Evolutionary conservation across 345 rosid genomes (phyloP).

Genomic region (Garcia nutans): DNA sequence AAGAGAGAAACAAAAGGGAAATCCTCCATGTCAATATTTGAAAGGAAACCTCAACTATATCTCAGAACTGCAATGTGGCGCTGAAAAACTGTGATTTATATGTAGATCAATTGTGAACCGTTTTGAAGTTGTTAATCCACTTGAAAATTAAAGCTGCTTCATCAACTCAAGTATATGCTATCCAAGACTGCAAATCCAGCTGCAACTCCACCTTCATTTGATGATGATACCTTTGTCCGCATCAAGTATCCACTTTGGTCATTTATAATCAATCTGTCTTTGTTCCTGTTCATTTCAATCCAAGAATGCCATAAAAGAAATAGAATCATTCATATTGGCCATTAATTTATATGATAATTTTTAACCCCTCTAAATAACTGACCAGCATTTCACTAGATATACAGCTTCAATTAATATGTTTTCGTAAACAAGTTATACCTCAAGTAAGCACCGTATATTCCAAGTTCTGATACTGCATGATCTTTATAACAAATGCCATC

Average conservation of each 20-base stretch:
- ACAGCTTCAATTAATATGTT: neutral
- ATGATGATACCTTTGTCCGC: constrained; percentile 84
- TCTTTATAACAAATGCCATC: constrained; percentile 72
- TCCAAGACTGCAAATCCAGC: constrained; percentile 95
- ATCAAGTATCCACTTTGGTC: constrained; percentile 80
- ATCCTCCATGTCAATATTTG: constrained; percentile 3
- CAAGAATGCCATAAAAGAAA: neutral
- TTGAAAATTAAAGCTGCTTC: constrained; percentile 9
- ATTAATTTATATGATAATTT: neutral
- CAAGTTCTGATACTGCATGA: constrained; percentile 85
- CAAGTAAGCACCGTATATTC: constrained; percentile 74
- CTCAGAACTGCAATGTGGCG: neutral
- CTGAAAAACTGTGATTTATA: neutral
- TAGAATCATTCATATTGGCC: neutral
- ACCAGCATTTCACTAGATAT: neutral
- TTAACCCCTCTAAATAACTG: neutral
- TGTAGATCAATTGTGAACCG: neutral
- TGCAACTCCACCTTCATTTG: constrained; percentile 95
- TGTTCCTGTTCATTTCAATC: constrained; percentile 55
- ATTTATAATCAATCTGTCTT: constrained; percentile 71
- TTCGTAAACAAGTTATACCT: constrained; percentile 47
- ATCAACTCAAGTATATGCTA: constrained; percentile 74
- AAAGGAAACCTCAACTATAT: neutral
- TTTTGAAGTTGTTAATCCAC: neutral
- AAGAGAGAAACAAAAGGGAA: constrained; percentile 1